Base-by-base conservation (phyloP, 805 yeast genomes). In the Ogataea kodamae region DNA sequence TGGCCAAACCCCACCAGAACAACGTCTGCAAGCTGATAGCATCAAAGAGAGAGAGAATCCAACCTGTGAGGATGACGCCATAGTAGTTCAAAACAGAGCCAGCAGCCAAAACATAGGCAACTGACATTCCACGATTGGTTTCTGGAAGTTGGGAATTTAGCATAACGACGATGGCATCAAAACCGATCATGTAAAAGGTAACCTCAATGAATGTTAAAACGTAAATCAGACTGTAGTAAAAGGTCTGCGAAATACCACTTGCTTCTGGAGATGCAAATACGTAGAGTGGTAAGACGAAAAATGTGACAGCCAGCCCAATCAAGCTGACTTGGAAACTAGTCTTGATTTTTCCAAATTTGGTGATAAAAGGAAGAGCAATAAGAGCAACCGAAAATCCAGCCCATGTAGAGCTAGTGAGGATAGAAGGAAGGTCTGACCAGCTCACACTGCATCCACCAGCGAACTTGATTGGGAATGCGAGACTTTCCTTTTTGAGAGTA, bases 401-500 rank as follows among this genome's bases (percentile, higher is more conserved):
- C 9, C 17, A 8, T 11, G 12, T 9, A 10, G 13, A 27, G 4
- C 22, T 18, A 9, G 12, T 18, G 11, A 11, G 12, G 11, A 18
- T 18, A 6, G 5, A 6, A 9, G 30, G 30, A n/a, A 27, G 10
- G 13, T 27, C 30, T 4, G 16, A 12, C 15, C 15, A 27, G 15
- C 22, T 27, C 7, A 27, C 16, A 18, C 30, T 22, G 18, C 30
- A 27, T 27, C 30, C 30, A 3, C 30, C 30, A 9, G n/a, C 7
- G 16, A 27, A 27, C 22, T 16, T 27, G 15, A 27, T 18, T 6
- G 30, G 30, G 18, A 27, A 27, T n/a, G 10, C 13, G 11, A 18
- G 11, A 18, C 22, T 18, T 5, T 27, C 30, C 14, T 27, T 27
- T 5, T 27, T 27, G 14, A 27, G n/a, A 9, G 13, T 9, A 11